Conservation (phyloP, 306 rosid species). For the Dalbergia oliveri region DNA sequence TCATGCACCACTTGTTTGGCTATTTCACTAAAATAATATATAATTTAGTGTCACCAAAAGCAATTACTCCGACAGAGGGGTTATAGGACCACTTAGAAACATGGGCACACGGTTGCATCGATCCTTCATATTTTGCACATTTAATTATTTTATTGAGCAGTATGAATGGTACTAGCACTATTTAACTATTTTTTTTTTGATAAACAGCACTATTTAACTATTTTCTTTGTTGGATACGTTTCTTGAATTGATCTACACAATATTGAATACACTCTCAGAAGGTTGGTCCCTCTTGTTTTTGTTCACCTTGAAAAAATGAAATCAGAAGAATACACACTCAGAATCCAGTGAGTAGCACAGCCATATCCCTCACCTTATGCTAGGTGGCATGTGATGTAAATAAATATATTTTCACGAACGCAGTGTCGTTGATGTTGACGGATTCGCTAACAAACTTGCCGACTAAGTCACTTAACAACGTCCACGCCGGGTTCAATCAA, state of each 20-base stretch:
- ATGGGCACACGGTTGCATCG: constrained; percentile 23
- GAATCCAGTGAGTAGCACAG: constrained; percentile 14
- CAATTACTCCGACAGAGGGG: constrained; percentile 42
- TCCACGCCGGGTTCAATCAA: neutral
- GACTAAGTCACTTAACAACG: neutral
- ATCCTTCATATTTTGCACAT: constrained; percentile 32
- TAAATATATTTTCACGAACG: constrained; percentile 46
- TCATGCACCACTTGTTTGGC: constrained; percentile 3
- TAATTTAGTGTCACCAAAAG: neutral
- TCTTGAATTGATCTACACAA: neutral
- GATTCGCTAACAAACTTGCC: neutral
- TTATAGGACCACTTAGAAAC: constrained; percentile 19
- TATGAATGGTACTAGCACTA: neutral
- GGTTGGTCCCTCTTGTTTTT: neutral
- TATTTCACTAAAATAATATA: neutral
- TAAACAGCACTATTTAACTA: neutral
- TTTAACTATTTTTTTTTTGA: too few relatives aligned
- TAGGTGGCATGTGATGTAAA: constrained; percentile 50
- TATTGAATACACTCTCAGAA: neutral
- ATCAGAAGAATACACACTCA: too few relatives aligned
- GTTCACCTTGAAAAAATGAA: too few relatives aligned
- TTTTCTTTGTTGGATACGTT: neutral
- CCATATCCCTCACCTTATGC: constrained; percentile 45
- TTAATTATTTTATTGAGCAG: constrained; percentile 38
- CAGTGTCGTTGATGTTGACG: constrained; percentile 50